Conservation (phyloP, 208 protist genomes). For the Leishmania aethiopica region DNA sequence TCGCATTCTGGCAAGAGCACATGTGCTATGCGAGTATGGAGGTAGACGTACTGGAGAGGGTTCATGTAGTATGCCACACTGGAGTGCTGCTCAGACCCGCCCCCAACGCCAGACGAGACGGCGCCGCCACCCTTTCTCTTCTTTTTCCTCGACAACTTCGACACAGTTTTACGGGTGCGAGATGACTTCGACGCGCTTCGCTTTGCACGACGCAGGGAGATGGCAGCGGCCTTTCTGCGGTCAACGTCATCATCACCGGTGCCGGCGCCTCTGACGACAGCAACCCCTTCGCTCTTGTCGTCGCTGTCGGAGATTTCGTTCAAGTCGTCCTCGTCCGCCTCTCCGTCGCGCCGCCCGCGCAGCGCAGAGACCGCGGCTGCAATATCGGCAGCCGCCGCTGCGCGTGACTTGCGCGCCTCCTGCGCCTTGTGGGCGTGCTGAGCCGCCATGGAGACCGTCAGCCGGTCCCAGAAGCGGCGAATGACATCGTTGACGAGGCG, state of each 20-base stretch:
- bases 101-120: background rate
- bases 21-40: conserved; percentile 75
- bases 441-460: conserved; percentile 71
- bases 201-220: background rate
- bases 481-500: conserved; percentile 74
- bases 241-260: background rate
- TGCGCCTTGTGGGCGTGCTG: conserved; percentile 33
- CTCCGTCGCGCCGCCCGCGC: background rate
- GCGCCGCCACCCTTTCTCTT: conserved; percentile 4
- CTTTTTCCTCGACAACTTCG: conserved; percentile 26
- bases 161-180: conserved; percentile 3
- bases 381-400: conserved; percentile 17
- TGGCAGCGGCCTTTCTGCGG: background rate
- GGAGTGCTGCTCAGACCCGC: conserved; percentile 14
- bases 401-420: conserved; percentile 25
- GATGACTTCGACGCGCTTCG: background rate
- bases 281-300: background rate
- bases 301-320: conserved; percentile 19
- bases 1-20: conserved; percentile 68
- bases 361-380: conserved; percentile 7
- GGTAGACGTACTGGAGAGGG: conserved; percentile 83
- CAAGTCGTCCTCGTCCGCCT: conserved; percentile 32
- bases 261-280: background rate
- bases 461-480: conserved; percentile 77
- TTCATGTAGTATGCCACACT: conserved; percentile 68